Evolutionary conservation across 495 filamentous ascomycete species (phyloP), one percentile per base, ranked within the genome.

Genomic region (Neurospora sp.): DNA sequence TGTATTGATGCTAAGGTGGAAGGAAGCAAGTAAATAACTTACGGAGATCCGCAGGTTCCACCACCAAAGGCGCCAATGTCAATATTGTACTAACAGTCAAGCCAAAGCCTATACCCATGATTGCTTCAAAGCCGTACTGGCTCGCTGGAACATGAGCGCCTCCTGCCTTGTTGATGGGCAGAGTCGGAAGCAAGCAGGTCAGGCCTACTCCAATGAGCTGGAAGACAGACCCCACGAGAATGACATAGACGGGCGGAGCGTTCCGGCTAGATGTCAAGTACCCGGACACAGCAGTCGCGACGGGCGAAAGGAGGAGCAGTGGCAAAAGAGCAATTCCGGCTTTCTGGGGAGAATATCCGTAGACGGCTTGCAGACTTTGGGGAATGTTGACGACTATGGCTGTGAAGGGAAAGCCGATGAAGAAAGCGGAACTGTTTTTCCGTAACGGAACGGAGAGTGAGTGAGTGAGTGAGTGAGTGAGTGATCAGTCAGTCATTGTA

Each of bases 201-300:
- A 87, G 80, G 1, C 82, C 83, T 20, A 86, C 74, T 8, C 85
- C 85, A 10, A 88, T 74, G 0, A 82, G 79, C 71, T 88, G 85
- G 3, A 86, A 69, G 8, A 77, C 73, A 40, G 77, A 78, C 5
- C 81, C 85, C 40, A 82, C 73, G 4, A 87, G 73, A 8, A 88
- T 69, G 12, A 84, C 76, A 73, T 86, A 86, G 16, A 83, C 71
- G 4, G 86, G 84, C 5, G 82, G 81, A 20, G 85, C 76, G 53
- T 81, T 71, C 69, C 83, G 71, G 71, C 78, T 83, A 0, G 72
- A 73, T 4, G 72, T 71, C n/a, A 82, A 70, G 9, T 83, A 44
- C 27, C 79, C 81, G 40, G 82, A 72, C 22, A 83, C 45, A 2
- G 74, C 79, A 3, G 84, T 84, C 1, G 83, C 80, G 17, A 84